Evolutionary conservation across 1,139 yeast species (phyloP), one percentile per base, ranked within the genome.

Genomic region (Petasospora rhodanensis): DNA sequence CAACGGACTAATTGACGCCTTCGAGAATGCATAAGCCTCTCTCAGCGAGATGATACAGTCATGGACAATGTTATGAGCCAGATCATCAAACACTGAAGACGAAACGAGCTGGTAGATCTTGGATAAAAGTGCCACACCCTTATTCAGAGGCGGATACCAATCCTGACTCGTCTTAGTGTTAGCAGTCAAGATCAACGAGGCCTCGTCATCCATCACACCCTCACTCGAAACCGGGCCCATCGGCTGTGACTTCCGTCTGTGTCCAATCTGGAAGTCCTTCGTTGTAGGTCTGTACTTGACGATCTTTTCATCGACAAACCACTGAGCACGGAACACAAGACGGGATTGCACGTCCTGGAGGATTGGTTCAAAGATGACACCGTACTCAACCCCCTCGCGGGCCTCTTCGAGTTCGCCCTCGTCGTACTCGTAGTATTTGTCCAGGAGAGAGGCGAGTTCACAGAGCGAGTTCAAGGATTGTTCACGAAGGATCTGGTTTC

Each of bases 31-130:
- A 45, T 70, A 73, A 7, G 83, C 84, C 48, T 52, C 65, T 55
- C 62, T 71, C 55, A 70, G 67, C 19, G 76, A 82, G 32, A 62
- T 55, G 24, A 89, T 70, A 47, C 94, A 81, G 29, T 82, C 74
- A 52, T 85, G 95, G 6, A 89, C 85, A 37, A 86, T 78, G 35
- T 82, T 76, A 54, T 87, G 95, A 0, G 96, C 95, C 42, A 89
- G 60, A 52, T 86, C 95, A 52, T 87, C 95, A 60, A 89, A 89
- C 1, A 87, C 84, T 8, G 73, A 64, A 2, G 82, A 75, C 44
- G 80, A 79, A 17, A 89, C 73, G 46, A 87, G 64, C 51, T 85
- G 94, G 53, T 86, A 84, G 15, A 89, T 80, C 51, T 77, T 83
- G 16, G 89, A 79, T 22, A 89, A 62, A 12, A 89, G 61, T 0